Conservation (phyloP, 345 rosid species). For the Erodium maritimum region DNA sequence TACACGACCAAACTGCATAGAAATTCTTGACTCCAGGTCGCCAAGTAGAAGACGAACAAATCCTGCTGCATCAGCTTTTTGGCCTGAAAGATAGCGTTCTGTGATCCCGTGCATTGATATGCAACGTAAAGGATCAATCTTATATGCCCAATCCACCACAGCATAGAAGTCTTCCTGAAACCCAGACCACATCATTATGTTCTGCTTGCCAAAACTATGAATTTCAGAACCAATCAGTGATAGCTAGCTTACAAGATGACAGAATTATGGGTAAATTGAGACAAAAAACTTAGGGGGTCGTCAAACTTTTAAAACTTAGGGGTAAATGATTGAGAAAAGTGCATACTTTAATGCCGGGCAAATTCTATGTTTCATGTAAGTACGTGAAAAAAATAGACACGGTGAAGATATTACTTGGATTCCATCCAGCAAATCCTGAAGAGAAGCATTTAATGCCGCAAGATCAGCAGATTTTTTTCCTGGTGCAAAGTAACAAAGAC, state of each 20-base stretch:
- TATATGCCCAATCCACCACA: constrained; percentile 99
- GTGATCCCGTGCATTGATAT: constrained; percentile 99
- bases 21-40: constrained; percentile 82
- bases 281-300: too few species aligned
- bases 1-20: constrained; percentile 87
- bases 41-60: constrained; percentile 97
- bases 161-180: constrained; percentile 93
- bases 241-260: too few species aligned
- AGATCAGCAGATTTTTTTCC: constrained; percentile 74
- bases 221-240: too few species aligned
- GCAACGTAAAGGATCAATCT: constrained; percentile 92
- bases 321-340: too few species aligned
- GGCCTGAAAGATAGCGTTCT: constrained; percentile 92
- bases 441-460: constrained; percentile 73
- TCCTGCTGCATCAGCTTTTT: constrained; percentile 99
- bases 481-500: constrained; percentile 10
- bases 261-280: too few species aligned
- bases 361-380: neutral
- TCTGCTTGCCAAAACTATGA: too few species aligned
- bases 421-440: constrained; percentile 94
- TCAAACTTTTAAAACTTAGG: too few species aligned
- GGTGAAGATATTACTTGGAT: constrained; percentile 49
- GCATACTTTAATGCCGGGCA: too few species aligned
- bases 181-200: constrained; percentile 13
- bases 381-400: neutral